Evolutionary conservation across 495 filamentous ascomycete genomes (phyloP), one percentile per base, ranked within the genome.

Genomic region (Podospora didyma): DNA sequence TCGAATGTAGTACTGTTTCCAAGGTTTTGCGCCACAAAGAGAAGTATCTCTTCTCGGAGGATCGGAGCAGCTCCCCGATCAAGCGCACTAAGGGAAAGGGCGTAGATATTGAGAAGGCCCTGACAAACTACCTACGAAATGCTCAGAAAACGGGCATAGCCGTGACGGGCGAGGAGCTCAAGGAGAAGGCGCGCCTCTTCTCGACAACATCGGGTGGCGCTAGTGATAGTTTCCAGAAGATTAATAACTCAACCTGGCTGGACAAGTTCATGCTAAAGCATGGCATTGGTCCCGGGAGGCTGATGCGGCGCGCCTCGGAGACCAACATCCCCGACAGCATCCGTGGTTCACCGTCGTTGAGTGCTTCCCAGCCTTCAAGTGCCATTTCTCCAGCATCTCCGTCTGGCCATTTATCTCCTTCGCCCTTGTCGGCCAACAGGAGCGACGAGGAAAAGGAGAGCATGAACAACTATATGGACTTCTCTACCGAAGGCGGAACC

Each of bases 251-350:
- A 7, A 82, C 79, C 57, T 97, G 92, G 92, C 79, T 99, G 50
- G 93, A 96, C 69, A 96, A 95, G 67, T 97, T 99, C 78, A 96
- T 97, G 76, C 83, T 88, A 58, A 97, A 93, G 70, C 90, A 97
- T 70, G 86, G 87, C 53, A 79, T 95, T 23, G 76, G 83, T 21
- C 79, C 85, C 0, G 81, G 80, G 60, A 83, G 71, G 46, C 62
- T 87, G 46, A 78, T 82, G 57, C 81, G 85, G 35, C 88, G 89
- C 66, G 81, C 83, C n/a, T 92, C 89, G 7, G 84, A 84, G 65
- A 79, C 80, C 35, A 84, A 83, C 65, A 79, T 82, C 49, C 72
- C 77, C 9, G 80, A 84, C 64, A 85, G 82, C 42, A 78, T 81
- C 65, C 63, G 81, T 71, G 59, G 79, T 19, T 79, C 81, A 24